A percentile compares a stretch with the other conserved stretches of the same genome.
phyloP scores from a whole-genome alignment of 805 yeast genomes.

The Candida rishiriensis region DNA sequence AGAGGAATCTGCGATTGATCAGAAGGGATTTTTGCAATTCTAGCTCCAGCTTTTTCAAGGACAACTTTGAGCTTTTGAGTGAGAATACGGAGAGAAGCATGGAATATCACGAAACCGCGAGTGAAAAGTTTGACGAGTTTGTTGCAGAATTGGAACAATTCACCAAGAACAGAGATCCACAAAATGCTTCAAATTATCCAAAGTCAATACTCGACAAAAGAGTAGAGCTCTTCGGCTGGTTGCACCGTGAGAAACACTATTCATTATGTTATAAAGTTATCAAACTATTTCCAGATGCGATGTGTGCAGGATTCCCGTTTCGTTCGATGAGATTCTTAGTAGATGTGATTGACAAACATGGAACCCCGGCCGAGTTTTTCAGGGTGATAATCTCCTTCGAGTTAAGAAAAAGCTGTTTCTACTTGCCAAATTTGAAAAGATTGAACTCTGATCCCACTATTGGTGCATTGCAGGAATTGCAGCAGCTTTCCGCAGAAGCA shows the following conservation, averaged over 20 bases:
- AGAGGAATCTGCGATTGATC: slow-evolving; percentile 7
- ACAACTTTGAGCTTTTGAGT: slow-evolving; percentile 20
- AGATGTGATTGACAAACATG: slow-evolving; percentile 20
- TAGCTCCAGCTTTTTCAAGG: slow-evolving; percentile 20
- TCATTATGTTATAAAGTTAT: slow-evolving; percentile 12
- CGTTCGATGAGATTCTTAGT: slow-evolving; percentile 8
- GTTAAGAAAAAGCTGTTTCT: background rate
- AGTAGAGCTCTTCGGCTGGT: slow-evolving; percentile 17
- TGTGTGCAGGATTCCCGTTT: slow-evolving; percentile 14
- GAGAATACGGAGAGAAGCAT: slow-evolving; percentile 4
- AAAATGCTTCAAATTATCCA: background rate
- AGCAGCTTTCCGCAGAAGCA: background rate
- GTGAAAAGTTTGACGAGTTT: slow-evolving; percentile 1
- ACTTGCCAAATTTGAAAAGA: background rate
- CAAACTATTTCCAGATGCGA: slow-evolving; percentile 1
- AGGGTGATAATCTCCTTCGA: slow-evolving; percentile 12
- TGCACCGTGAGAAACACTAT: slow-evolving; percentile 15
- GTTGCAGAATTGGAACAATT: background rate
- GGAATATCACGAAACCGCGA: slow-evolving; percentile 2
- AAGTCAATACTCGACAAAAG: slow-evolving; percentile 9
- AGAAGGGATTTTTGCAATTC: slow-evolving; percentile 20
- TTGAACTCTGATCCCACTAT: background rate
- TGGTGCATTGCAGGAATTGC: background rate
- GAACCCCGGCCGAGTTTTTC: slow-evolving; percentile 14
- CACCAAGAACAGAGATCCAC: background rate